Conservation (phyloP, 1,284 basidiomycete genomes). For the Xanthoconium separans region DNA sequence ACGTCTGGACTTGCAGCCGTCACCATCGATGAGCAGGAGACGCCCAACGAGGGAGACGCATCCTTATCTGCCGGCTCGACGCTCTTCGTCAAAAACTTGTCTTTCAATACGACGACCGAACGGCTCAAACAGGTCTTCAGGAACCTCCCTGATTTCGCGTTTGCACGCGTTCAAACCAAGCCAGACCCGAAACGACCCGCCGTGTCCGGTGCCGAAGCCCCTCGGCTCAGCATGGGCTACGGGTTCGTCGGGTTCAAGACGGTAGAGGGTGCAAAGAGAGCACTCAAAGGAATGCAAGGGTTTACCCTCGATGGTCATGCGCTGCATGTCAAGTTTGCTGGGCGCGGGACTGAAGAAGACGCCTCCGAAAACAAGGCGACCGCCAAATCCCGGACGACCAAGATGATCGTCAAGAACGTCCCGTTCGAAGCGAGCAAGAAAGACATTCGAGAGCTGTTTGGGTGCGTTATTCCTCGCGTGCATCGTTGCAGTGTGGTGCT, state of each 20-base stretch:
- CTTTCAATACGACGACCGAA: conserved; percentile 85
- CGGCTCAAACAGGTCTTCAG: conserved; percentile 71
- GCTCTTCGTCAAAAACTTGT: conserved; percentile 93
- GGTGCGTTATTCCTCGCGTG: conserved; percentile 46
- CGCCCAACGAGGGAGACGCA: conserved; percentile 41
- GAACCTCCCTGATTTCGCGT: conserved; percentile 80
- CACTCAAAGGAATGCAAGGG: conserved; percentile 78
- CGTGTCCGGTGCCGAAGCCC: conserved; percentile 40
- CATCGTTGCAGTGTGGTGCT: neutral
- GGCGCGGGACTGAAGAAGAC: conserved; percentile 73
- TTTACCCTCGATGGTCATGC: conserved; percentile 88
- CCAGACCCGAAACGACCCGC: conserved; percentile 75
- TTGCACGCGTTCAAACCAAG: conserved; percentile 91
- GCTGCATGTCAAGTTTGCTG: conserved; percentile 84
- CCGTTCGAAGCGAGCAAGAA: conserved; percentile 96
- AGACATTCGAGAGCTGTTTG: conserved; percentile 86
- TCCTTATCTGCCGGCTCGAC: conserved; percentile 74
- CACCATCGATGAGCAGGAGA: conserved; percentile 41
- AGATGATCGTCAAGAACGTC: conserved; percentile 96
- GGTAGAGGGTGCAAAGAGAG: conserved; percentile 70
- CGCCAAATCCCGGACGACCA: conserved; percentile 65
- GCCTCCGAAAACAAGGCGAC: conserved; percentile 44
- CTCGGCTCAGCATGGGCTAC: conserved; percentile 88
- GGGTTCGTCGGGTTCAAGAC: conserved; percentile 94
- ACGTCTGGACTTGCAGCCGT: conserved; percentile 41